phyloP scores from a whole-genome alignment of 2,329 filamentous ascomycete species.

The Capronia coronata region DNA sequence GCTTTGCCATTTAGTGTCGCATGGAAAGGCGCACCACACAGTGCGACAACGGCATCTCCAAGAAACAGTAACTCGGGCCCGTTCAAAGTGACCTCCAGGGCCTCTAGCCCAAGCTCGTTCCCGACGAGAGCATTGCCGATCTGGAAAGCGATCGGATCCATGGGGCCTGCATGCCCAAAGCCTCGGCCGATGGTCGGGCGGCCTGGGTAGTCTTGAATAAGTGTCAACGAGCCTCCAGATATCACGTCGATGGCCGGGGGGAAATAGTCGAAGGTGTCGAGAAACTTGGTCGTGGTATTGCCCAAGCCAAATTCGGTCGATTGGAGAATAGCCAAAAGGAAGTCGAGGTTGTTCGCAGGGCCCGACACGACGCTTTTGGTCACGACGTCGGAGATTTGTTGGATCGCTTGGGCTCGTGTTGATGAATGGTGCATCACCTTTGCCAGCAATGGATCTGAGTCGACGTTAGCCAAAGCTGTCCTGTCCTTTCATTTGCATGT shows the following conservation, averaged over 20 bases:
- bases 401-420: slow-evolving; percentile 39
- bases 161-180: slow-evolving; percentile 53
- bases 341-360: slow-evolving; percentile 53
- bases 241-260: slow-evolving; percentile 52
- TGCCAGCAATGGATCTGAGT: slow-evolving; percentile 52
- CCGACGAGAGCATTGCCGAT: slow-evolving; percentile 55
- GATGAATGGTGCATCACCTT: slow-evolving; percentile 52
- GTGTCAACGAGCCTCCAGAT: slow-evolving; percentile 50
- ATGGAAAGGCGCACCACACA: slow-evolving; percentile 52
- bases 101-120: slow-evolving; percentile 47
- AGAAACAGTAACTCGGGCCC: slow-evolving; percentile 55
- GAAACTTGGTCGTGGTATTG: slow-evolving; percentile 51
- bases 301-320: slow-evolving; percentile 38
- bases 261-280: slow-evolving; percentile 45
- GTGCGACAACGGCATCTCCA: slow-evolving; percentile 47
- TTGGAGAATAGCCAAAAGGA: slow-evolving; percentile 45
- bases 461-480: too few species aligned
- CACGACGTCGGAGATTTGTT: slow-evolving; percentile 41
- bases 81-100: slow-evolving; percentile 53
- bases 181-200: slow-evolving; percentile 51
- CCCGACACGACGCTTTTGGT: slow-evolving; percentile 44
- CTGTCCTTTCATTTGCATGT: too few species aligned
- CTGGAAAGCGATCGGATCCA: slow-evolving; percentile 54
- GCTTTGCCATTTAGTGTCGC: slow-evolving; percentile 44
- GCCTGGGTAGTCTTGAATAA: slow-evolving; percentile 52